These are phyloP conservation scores for Neopestalotiopsis rosae DNA, from an alignment of 2,329 filamentous ascomycete genomes.

Conservation along the genomic window DNA sequence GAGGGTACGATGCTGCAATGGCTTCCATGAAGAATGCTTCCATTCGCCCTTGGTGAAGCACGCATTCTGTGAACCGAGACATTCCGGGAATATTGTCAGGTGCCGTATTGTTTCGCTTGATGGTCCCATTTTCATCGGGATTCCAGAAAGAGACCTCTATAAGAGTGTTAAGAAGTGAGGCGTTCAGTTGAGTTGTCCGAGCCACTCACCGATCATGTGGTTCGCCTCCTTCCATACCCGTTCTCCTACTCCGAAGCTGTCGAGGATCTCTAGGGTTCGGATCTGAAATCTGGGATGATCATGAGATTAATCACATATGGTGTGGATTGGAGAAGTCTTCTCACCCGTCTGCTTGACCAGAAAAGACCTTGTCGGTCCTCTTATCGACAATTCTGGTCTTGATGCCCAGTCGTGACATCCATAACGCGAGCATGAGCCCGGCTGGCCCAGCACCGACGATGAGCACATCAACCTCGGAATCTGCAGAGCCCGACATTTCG, in stretches of 20 bases:
- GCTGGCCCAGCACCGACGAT: conserved; percentile 48
- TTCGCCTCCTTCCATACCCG: conserved; percentile 69
- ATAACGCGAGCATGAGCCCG: conserved; percentile 49
- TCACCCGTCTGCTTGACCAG: conserved; percentile 51
- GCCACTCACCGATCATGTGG: conserved; percentile 62
- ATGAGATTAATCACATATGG: neutral
- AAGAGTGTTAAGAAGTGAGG: neutral
- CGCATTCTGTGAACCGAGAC: conserved; percentile 62
- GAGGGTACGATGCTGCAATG: conserved; percentile 42
- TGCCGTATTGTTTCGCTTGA: conserved; percentile 47
- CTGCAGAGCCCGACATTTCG: conserved; percentile 10
- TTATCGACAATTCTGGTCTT: conserved; percentile 52
- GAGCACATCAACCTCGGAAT: conserved; percentile 34
- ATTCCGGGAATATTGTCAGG: conserved; percentile 59
- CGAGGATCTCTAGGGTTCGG: conserved; percentile 74
- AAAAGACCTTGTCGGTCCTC: conserved; percentile 43
- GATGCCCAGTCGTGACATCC: conserved; percentile 47
- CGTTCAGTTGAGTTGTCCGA: neutral
- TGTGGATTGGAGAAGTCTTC: neutral
- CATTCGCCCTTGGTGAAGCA: conserved; percentile 67
- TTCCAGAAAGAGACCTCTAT: conserved; percentile 56
- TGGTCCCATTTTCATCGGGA: conserved; percentile 61
- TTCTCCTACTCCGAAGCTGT: conserved; percentile 72
- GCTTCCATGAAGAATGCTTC: conserved; percentile 63
- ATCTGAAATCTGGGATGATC: conserved; percentile 52